Evolutionary conservation across 345 rosid species (phyloP).

Genomic region (Schrenkiella parvula): DNA sequence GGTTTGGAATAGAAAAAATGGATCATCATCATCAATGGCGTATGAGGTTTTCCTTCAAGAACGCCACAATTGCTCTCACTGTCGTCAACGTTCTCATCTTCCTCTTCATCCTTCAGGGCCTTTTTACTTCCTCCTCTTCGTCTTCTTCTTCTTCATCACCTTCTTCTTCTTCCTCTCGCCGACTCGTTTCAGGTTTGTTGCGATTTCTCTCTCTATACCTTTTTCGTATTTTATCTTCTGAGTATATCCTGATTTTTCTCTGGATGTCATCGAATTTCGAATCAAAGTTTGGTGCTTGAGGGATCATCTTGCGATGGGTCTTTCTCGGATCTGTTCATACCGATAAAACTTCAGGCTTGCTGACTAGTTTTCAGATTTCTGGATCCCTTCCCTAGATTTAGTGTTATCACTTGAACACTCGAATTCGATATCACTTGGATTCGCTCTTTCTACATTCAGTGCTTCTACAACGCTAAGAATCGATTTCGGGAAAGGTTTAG

Average conservation of each 20-base stretch:
- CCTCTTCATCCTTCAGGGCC: constrained; percentile 59
- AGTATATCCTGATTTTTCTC: not conserved
- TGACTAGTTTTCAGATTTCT: not conserved
- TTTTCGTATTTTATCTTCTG: not conserved
- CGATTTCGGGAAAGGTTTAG: not conserved
- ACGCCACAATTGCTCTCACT: constrained; percentile 63
- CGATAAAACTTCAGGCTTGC: not conserved
- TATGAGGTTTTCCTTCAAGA: constrained; percentile 68
- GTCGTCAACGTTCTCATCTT: constrained; percentile 49
- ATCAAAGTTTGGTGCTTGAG: constrained; percentile 19
- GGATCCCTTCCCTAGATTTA: not conserved
- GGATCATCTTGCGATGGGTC: not conserved
- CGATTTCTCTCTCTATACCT: not conserved
- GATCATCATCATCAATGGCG: constrained; percentile 42
- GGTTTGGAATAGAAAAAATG: not conserved
- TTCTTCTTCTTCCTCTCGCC: constrained; percentile 36
- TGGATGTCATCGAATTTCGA: not conserved
- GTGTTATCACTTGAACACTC: not conserved
- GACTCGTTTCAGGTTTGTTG: constrained; percentile 44
- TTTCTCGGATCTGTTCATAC: constrained; percentile 16
- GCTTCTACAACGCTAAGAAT: not conserved
- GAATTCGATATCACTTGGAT: not conserved
- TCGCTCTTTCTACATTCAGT: not conserved
- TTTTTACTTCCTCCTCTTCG: constrained; percentile 46
- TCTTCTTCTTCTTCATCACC: constrained; percentile 30